These are phyloP conservation scores for Hypoxylon sp. DNA, from an alignment of 2,329 filamentous ascomycete genomes.

Conservation along the genomic window DNA sequence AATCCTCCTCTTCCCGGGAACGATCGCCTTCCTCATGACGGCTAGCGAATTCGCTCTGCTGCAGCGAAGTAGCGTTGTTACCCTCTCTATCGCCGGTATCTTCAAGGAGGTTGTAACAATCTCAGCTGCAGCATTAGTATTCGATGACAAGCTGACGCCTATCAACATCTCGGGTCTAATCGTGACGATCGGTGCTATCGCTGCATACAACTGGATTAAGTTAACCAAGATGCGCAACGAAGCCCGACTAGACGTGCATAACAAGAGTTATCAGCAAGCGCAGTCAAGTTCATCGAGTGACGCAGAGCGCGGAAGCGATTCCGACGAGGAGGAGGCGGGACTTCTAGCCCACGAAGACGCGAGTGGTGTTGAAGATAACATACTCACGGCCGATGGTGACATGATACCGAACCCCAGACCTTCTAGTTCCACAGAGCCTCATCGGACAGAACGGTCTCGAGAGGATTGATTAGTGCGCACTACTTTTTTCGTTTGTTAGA, in stretches of 20 bases:
- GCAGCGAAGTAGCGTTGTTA: slow-evolving; percentile 95
- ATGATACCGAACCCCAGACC: slow-evolving; percentile 56
- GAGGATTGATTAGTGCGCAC: slow-evolving; percentile 43
- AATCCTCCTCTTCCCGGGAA: slow-evolving; percentile 89
- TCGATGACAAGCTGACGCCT: slow-evolving; percentile 87
- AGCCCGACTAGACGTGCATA: slow-evolving; percentile 70
- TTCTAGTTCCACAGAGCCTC: slow-evolving; percentile 44
- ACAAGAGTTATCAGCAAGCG: slow-evolving; percentile 54
- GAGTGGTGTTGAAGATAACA: slow-evolving; percentile 56
- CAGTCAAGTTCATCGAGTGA: slow-evolving; percentile 56
- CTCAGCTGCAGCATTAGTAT: slow-evolving; percentile 86
- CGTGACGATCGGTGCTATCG: slow-evolving; percentile 90
- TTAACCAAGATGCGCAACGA: slow-evolving; percentile 89
- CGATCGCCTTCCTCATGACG: slow-evolving; percentile 96
- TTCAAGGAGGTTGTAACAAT: slow-evolving; percentile 99
- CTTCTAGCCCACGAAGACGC: slow-evolving; percentile 59
- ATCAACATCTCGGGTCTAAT: slow-evolving; percentile 90
- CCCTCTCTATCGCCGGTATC: slow-evolving; percentile 94
- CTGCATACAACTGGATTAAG: slow-evolving; percentile 94
- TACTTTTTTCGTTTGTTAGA: slow-evolving; percentile 37
- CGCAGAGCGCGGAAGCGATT: slow-evolving; percentile 56
- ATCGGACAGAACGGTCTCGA: slow-evolving; percentile 47
- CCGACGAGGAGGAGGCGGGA: slow-evolving; percentile 64
- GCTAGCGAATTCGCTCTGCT: slow-evolving; percentile 95
- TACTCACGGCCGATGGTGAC: slow-evolving; percentile 60